phyloP scores from a whole-genome alignment of 2,329 filamentous ascomycete genomes.

The Colletotrichum lentis region DNA sequence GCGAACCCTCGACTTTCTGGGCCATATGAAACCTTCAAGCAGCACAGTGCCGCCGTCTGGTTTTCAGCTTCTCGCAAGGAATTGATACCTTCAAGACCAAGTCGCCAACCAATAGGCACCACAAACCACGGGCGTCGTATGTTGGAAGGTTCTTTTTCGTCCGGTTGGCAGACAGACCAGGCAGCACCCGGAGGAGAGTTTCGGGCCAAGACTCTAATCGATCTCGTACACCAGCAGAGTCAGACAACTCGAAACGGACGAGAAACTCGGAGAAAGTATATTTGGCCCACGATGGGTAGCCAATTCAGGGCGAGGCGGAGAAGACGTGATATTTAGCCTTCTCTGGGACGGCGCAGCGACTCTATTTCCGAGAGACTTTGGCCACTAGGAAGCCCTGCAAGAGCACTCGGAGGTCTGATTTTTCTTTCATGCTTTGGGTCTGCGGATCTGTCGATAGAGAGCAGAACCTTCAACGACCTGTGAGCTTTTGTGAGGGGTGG shows the following conservation, averaged over 20 bases:
- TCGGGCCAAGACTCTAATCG: no score
- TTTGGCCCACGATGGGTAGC: neutral
- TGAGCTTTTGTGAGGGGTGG: no score
- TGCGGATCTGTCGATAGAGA: neutral
- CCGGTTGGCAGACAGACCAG: neutral
- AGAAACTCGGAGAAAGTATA: neutral
- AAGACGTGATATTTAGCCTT: slow-evolving; percentile 18
- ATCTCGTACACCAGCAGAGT: no score
- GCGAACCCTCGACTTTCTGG: neutral
- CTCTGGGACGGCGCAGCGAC: slow-evolving; percentile 13
- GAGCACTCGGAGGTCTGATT: neutral
- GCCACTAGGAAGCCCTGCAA: no score
- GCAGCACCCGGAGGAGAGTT: neutral
- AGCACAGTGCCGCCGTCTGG: slow-evolving; percentile 8
- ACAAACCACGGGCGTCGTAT: neutral
- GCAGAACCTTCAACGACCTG: neutral
- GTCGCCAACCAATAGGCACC: neutral
- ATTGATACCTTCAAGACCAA: neutral
- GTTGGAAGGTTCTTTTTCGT: slow-evolving; percentile 16
- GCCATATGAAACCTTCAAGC: neutral
- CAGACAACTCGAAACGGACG: no score
- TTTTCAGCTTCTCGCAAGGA: slow-evolving; percentile 15
- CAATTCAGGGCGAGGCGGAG: neutral
- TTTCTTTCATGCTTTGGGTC: neutral
- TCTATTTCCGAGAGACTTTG: neutral